Percentiles rank a stretch among this genome's conserved stretches.
Conservation (phyloP, 2,329 filamentous ascomycete genomes). For the Pezicula rhizophila region DNA sequence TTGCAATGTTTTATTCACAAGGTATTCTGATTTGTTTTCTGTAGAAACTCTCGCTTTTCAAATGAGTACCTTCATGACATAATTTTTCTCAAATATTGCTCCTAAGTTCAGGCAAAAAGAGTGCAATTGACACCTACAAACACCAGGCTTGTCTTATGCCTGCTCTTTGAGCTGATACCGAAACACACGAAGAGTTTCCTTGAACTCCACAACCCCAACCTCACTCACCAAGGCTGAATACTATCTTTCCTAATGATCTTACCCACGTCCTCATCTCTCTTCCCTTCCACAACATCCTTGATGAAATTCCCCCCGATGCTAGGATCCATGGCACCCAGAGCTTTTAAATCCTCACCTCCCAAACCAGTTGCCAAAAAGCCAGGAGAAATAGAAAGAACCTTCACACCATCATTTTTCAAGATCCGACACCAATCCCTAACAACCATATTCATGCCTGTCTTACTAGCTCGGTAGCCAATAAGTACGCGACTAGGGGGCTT, state of each 20-base stretch:
- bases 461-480: slow-evolving; percentile 33
- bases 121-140: no score
- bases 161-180: no score
- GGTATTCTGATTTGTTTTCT: no score
- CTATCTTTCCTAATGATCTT: slow-evolving; percentile 25
- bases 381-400: slow-evolving; percentile 41
- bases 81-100: no score
- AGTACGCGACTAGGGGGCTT: slow-evolving; percentile 25
- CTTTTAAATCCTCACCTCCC: slow-evolving; percentile 12
- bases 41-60: no score
- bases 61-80: no score
- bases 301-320: slow-evolving; percentile 34
- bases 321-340: slow-evolving; percentile 28
- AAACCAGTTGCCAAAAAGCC: slow-evolving; percentile 43
- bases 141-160: no score
- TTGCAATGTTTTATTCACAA: no score
- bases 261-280: slow-evolving; percentile 34
- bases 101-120: no score
- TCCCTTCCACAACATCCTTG: slow-evolving; percentile 33
- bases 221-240: slow-evolving; percentile 18
- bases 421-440: slow-evolving; percentile 38
- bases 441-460: slow-evolving; percentile 43
- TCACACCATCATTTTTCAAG: slow-evolving; percentile 43
- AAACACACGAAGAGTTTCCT: no score
- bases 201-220: background rate